phyloP scores from a whole-genome alignment of 768 basidiomycete genomes.

The Tricholoma sp. region DNA sequence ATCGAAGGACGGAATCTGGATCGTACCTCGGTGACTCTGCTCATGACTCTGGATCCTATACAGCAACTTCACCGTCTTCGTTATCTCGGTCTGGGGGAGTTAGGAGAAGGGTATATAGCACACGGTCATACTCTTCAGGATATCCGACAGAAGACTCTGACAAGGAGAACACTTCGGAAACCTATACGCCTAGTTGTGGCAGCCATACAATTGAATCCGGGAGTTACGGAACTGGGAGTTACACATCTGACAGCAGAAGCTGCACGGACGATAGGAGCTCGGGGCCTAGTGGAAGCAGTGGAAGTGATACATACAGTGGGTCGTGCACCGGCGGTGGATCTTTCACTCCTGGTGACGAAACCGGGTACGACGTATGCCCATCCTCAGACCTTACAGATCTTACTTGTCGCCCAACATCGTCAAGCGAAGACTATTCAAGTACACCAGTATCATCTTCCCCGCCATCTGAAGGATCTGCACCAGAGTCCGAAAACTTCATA shows the following conservation, averaged over 20 bases:
- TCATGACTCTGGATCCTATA: slow-evolving; percentile 33
- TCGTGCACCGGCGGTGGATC: slow-evolving; percentile 19
- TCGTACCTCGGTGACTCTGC: slow-evolving; percentile 52
- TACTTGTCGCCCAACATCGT: slow-evolving; percentile 27
- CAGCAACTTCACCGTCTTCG: slow-evolving; percentile 45
- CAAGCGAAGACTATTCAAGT: slow-evolving; percentile 24
- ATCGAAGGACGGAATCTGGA: slow-evolving; percentile 45
- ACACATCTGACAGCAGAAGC: slow-evolving; percentile 11
- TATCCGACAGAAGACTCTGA: slow-evolving; percentile 43
- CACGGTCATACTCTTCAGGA: slow-evolving; percentile 38
- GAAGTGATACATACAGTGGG: slow-evolving; percentile 13
- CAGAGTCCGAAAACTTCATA: slow-evolving; percentile 34
- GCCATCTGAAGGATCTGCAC: slow-evolving; percentile 26
- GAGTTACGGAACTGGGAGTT: slow-evolving; percentile 13
- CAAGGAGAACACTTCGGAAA: slow-evolving; percentile 45
- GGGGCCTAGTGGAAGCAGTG: slow-evolving; percentile 4
- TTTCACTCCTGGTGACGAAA: slow-evolving; percentile 36
- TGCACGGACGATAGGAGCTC: slow-evolving; percentile 8
- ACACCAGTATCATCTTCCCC: slow-evolving; percentile 29
- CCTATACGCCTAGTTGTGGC: slow-evolving; percentile 15
- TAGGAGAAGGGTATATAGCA: slow-evolving; percentile 43
- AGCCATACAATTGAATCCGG: slow-evolving; percentile 22
- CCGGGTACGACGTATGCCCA: slow-evolving; percentile 48
- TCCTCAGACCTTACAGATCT: slow-evolving; percentile 46
- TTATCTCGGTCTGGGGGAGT: slow-evolving; percentile 58